These are phyloP conservation scores for Atkinsonella texensis DNA, from an alignment of 2,329 filamentous ascomycete species.

Conservation along the genomic window DNA sequence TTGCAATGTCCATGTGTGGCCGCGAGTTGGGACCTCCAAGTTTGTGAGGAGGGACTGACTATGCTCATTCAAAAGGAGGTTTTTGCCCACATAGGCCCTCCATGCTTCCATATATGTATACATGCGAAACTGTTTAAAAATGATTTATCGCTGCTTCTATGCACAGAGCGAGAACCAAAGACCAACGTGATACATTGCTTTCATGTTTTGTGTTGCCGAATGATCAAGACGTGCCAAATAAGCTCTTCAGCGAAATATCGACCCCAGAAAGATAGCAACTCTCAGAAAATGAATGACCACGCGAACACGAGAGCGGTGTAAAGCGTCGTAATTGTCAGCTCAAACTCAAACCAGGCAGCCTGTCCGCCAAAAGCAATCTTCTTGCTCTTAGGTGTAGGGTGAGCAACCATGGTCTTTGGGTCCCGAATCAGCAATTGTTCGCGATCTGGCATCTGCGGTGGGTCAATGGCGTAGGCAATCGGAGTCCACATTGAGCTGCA, in stretches of 20 bases:
- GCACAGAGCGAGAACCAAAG: not conserved
- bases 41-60: not conserved
- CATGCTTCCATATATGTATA: constrained; percentile 1
- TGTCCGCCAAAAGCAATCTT: constrained; percentile 42
- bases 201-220: not conserved
- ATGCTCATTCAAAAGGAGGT: not conserved
- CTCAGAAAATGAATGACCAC: constrained; percentile 21
- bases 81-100: not conserved
- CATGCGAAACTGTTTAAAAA: not conserved
- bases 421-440: constrained; percentile 45
- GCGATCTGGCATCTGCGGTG: constrained; percentile 44
- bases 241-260: not conserved
- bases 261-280: not conserved
- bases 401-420: constrained; percentile 39
- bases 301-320: constrained; percentile 40
- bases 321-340: constrained; percentile 37
- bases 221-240: not conserved
- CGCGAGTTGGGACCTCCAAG: not conserved
- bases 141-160: not conserved
- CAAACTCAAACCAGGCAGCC: constrained; percentile 43
- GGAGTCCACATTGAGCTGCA: constrained; percentile 46
- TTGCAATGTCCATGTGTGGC: not conserved
- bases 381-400: constrained; percentile 38
- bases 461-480: constrained; percentile 47
- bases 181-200: not conserved